Evolutionary conservation across 2,329 filamentous ascomycete species (phyloP).

Genomic region (Cylindrodendrum hubeiense): DNA sequence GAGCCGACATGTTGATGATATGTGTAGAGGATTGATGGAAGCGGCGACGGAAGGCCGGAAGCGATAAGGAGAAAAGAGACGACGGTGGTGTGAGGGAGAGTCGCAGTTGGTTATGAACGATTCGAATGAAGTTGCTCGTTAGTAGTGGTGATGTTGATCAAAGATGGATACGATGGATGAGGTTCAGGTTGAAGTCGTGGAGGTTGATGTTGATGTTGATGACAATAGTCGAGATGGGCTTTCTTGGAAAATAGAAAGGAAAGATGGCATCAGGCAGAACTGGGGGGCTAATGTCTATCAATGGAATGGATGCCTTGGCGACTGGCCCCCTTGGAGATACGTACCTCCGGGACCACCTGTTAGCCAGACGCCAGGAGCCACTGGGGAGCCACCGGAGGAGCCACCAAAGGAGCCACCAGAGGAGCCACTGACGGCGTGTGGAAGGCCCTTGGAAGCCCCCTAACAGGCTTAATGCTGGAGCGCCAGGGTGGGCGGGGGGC

Average conservation of each 20-base stretch:
- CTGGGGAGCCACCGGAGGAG: slow-evolving; percentile 32
- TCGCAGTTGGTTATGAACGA: neutral
- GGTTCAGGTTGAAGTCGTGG: slow-evolving; percentile 22
- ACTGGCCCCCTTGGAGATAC: slow-evolving; percentile 26
- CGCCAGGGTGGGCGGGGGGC: slow-evolving; percentile 14
- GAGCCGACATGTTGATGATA: slow-evolving; percentile 52
- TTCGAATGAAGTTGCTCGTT: slow-evolving; percentile 5
- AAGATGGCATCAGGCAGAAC: slow-evolving; percentile 45
- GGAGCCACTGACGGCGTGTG: slow-evolving; percentile 38
- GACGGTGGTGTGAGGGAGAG: slow-evolving; percentile 1
- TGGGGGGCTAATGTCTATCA: slow-evolving; percentile 49
- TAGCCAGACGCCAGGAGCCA: slow-evolving; percentile 26
- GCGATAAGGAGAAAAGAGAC: slow-evolving; percentile 16
- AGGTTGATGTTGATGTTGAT: slow-evolving; percentile 18
- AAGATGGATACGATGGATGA: slow-evolving; percentile 27
- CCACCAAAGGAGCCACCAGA: slow-evolving; percentile 21
- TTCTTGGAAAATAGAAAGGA: slow-evolving; percentile 38
- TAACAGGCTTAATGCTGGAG: slow-evolving; percentile 7
- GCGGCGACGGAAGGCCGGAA: slow-evolving; percentile 26
- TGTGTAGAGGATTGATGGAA: slow-evolving; percentile 15
- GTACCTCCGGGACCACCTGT: slow-evolving; percentile 23
- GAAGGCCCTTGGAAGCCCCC: slow-evolving; percentile 28
- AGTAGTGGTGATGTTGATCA: slow-evolving; percentile 11
- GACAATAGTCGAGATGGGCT: slow-evolving; percentile 8
- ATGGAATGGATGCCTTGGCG: slow-evolving; percentile 48